phyloP scores from a whole-genome alignment of 2,329 filamentous ascomycete species.

The Curvularia lunata region DNA sequence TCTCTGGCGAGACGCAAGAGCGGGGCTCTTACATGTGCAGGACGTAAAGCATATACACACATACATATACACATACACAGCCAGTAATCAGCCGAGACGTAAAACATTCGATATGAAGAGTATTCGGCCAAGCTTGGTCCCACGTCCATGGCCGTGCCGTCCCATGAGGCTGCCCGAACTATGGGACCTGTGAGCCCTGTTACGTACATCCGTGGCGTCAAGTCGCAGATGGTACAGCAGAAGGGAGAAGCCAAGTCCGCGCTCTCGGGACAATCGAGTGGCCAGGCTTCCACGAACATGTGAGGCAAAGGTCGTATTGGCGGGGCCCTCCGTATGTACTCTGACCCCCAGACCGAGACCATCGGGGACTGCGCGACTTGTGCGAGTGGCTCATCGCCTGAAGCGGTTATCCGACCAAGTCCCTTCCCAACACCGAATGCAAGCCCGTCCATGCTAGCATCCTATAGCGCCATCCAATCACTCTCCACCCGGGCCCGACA shows the following conservation, averaged over 20 bases:
- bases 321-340: neutral
- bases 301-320: neutral
- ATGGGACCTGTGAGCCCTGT: neutral
- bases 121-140: neutral
- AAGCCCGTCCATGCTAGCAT: neutral
- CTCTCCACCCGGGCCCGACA: neutral
- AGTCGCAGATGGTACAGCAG: neutral
- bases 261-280: neutral
- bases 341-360: neutral
- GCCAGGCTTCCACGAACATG: neutral
- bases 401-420: constrained; percentile 6
- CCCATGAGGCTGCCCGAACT: neutral
- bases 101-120: neutral
- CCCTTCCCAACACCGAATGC: neutral
- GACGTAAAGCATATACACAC: neutral
- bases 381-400: constrained; percentile 7
- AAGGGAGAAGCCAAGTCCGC: neutral
- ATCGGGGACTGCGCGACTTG: constrained; percentile 9
- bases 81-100: constrained; percentile 4
- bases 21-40: neutral
- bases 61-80: neutral
- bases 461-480: constrained; percentile 1
- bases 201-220: neutral
- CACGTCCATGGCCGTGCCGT: constrained; percentile 6
- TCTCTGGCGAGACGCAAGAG: neutral